These are phyloP conservation scores for Coemansia javaensis DNA, from an alignment of 192 early-diverging fungal species.

Conservation along the genomic window DNA sequence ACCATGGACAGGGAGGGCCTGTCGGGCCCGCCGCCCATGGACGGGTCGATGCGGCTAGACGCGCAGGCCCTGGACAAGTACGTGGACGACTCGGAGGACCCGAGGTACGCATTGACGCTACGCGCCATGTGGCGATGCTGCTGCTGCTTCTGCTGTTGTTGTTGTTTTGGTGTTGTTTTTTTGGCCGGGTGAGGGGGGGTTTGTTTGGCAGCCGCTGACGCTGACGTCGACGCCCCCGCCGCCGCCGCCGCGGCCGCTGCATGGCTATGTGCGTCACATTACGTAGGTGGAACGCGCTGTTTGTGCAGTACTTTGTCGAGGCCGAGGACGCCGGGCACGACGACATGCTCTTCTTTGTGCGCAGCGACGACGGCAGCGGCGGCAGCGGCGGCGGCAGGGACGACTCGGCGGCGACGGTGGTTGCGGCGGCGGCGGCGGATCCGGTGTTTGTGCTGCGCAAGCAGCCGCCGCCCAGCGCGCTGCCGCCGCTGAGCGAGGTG, in stretches of 20 bases:
- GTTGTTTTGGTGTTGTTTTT: neutral
- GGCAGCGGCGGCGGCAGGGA: conserved; percentile 10
- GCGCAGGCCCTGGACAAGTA: conserved; percentile 41
- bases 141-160: conserved; percentile 1
- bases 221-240: too few species aligned
- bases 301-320: conserved; percentile 66
- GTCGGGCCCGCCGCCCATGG: conserved; percentile 49
- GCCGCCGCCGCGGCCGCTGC: too few species aligned
- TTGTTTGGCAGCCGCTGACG: too few species aligned
- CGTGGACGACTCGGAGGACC: conserved; percentile 45
- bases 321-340: conserved; percentile 64
- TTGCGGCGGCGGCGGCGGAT: conserved; percentile 40
- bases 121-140: neutral
- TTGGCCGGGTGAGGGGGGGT: too few species aligned
- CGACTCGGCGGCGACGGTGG: neutral
- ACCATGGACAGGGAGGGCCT: conserved; percentile 47
- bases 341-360: conserved; percentile 86
- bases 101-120: conserved; percentile 25
- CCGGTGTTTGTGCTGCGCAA: conserved; percentile 84
- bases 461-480: conserved; percentile 50
- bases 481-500: conserved; percentile 65
- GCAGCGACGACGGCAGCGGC: conserved; percentile 35
- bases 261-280: neutral
- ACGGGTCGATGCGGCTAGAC: conserved; percentile 46
- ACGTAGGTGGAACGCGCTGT: conserved; percentile 49